Percentiles rank a stretch among this genome's conserved stretches.
phyloP scores from a whole-genome alignment of 2,329 filamentous ascomycete genomes.

The Botrytis squamosa region DNA sequence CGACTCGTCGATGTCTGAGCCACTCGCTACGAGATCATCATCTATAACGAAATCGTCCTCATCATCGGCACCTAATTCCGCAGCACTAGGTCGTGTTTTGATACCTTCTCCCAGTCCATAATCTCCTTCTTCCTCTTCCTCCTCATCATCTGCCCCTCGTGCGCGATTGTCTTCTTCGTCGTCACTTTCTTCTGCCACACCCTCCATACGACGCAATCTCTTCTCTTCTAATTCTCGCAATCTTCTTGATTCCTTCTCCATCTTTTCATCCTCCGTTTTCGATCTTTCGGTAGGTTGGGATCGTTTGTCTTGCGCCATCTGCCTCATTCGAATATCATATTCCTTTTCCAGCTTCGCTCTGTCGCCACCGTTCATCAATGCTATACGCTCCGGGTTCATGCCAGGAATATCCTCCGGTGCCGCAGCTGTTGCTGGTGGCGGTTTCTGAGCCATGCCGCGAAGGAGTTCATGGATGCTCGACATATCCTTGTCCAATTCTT shows the following conservation, averaged over 20 bases:
- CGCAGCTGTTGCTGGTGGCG: slow-evolving; percentile 42
- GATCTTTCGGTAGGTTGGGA: slow-evolving; percentile 83
- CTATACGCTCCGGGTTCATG: slow-evolving; percentile 63
- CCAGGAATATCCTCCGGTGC: slow-evolving; percentile 41
- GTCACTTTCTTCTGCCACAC: slow-evolving; percentile 68
- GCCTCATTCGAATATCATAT: slow-evolving; percentile 80
- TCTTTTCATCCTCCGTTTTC: slow-evolving; percentile 86
- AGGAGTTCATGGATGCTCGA: slow-evolving; percentile 73
- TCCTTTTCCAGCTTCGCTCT: slow-evolving; percentile 74
- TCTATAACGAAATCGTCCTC: slow-evolving; percentile 94
- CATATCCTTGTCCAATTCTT: slow-evolving; percentile 81
- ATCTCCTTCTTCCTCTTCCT: slow-evolving; percentile 55
- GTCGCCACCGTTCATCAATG: slow-evolving; percentile 58
- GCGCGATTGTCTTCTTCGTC: slow-evolving; percentile 49
- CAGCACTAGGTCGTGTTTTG: slow-evolving; percentile 46
- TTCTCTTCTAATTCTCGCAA: slow-evolving; percentile 81
- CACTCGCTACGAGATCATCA: slow-evolving; percentile 81
- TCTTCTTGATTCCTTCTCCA: slow-evolving; percentile 71
- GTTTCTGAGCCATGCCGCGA: slow-evolving; percentile 52
- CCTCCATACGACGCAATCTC: slow-evolving; percentile 81
- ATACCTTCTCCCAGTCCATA: slow-evolving; percentile 62
- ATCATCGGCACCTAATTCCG: slow-evolving; percentile 76
- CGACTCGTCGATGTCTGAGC: slow-evolving; percentile 64
- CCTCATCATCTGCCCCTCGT: slow-evolving; percentile 4
- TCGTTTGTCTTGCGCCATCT: slow-evolving; percentile 79